Conservation (phyloP, 1,139 yeast species). For the Saccharomyces hybrid region DNA sequence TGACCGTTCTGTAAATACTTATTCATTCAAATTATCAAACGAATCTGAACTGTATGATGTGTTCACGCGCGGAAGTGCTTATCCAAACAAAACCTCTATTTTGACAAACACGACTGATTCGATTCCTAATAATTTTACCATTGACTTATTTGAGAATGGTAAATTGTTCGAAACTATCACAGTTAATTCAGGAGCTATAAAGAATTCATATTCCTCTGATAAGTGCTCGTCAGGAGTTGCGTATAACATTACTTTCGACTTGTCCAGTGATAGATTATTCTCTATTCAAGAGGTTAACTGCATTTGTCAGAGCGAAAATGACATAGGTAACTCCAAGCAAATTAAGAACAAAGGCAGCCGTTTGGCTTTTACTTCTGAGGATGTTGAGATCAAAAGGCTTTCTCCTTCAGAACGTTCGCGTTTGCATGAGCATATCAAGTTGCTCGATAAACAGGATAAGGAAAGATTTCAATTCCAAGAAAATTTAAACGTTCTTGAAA, state of each 20-base stretch:
- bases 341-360: neutral
- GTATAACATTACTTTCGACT: conserved; percentile 40
- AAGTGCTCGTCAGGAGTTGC: conserved; percentile 41
- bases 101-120: conserved; percentile 16
- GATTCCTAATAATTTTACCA: conserved; percentile 29
- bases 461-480: conserved; percentile 43
- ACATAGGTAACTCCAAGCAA: conserved; percentile 4
- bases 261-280: conserved; percentile 47
- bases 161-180: conserved; percentile 38
- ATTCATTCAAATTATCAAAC: conserved; percentile 35
- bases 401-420: neutral
- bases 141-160: conserved; percentile 53
- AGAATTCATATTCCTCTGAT: conserved; percentile 35
- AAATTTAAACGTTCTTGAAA: conserved; percentile 49
- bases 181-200: conserved; percentile 23
- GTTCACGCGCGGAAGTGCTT: conserved; percentile 39
- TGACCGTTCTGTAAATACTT: conserved; percentile 47
- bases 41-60: conserved; percentile 28
- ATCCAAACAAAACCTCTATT: conserved; percentile 19
- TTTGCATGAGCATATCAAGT: conserved; percentile 2
- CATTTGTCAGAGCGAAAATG: conserved; percentile 32
- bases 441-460: conserved; percentile 37
- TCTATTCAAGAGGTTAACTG: conserved; percentile 38
- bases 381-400: neutral
- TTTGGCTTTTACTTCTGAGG: neutral